A percentile compares a stretch with the other conserved stretches of the same genome.
phyloP scores from a whole-genome alignment of 331 rosid species.

The Cucumis variabilis region DNA sequence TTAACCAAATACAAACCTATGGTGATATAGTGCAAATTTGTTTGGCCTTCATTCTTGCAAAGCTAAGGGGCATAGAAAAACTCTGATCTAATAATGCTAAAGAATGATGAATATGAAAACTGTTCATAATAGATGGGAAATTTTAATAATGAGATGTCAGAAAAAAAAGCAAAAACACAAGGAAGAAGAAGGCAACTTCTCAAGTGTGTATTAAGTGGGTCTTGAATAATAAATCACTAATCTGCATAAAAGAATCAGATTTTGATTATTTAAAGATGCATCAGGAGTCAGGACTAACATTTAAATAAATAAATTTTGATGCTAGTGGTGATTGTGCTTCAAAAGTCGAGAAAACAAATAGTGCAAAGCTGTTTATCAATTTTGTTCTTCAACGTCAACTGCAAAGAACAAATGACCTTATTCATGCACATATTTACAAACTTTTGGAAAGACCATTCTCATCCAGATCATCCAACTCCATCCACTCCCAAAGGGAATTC shows the following conservation, averaged over 20 bases:
- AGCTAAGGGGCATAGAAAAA: neutral
- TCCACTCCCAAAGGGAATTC: neutral
- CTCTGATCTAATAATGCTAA: neutral
- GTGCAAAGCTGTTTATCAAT: neutral
- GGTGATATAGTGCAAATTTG: neutral
- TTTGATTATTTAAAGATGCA: neutral
- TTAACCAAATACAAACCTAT: neutral
- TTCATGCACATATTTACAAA: neutral
- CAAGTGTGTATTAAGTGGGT: neutral
- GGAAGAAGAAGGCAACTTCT: neutral
- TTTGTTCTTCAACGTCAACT: neutral
- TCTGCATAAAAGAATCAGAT: neutral
- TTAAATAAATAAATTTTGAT: neutral
- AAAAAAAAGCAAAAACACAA: too few relatives aligned
- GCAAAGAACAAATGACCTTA: conserved; percentile 5
- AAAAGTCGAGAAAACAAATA: neutral
- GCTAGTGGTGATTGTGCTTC: neutral
- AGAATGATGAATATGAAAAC: neutral
- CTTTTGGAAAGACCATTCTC: neutral
- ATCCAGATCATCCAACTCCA: conserved; percentile 8
- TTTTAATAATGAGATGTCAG: neutral
- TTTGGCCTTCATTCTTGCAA: neutral
- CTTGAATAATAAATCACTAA: neutral
- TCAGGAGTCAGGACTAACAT: too few relatives aligned
- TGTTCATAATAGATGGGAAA: neutral